Evolutionary conservation across 257 asterid genomes (phyloP), one percentile per base, ranked within the genome.

Genomic region (Solanum pinnatisectum): DNA sequence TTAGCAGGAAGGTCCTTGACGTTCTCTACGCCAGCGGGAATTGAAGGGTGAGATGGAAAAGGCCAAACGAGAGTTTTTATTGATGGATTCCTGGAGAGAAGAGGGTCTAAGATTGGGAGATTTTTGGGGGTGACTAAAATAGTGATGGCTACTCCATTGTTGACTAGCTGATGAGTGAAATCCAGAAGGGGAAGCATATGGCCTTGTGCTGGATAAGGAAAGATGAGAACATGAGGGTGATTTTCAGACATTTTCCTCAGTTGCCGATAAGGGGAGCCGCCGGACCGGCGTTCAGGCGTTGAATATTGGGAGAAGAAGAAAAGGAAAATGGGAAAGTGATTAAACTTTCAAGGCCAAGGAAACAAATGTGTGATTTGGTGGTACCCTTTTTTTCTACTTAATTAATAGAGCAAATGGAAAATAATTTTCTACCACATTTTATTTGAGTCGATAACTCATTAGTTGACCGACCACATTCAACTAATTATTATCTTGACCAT

Each of bases 121-220:
- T 95, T 96, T 84, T 93, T 94, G 0, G 98, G 98, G 44, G 99
- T 96, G 20, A 96, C 94, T 36, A 95, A 90, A 37, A 95, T 87
- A 81, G 99, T 96, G 30, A 95, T 83, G 91, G 93, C 60, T 79
- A 91, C 72, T 87, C 91, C 94, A n/a, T 93, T 93, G 77, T 87
- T 76, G 84, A 95, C 92, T 36, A 96, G 94, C 36, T 90, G 98
- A 91, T 91, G 93, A 49, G 96, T 88, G 20, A 96, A 89, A 83
- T 95, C 93, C 2, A 96, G 89, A 85, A 95, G 92, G 9, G 98
- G 94, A 27, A 93, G 25, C 97, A 96, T 95, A 94, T 96, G 99
- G 20, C 99, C 99, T 87, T 95, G 99, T 18, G 98, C 98, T 18
- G 99, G 98, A 83, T 93, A 95, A 16, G 99, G 99, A 89, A 96